Evolutionary conservation across 176 grass and related monocot genomes (phyloP).

Genomic region (Areca catechu): DNA sequence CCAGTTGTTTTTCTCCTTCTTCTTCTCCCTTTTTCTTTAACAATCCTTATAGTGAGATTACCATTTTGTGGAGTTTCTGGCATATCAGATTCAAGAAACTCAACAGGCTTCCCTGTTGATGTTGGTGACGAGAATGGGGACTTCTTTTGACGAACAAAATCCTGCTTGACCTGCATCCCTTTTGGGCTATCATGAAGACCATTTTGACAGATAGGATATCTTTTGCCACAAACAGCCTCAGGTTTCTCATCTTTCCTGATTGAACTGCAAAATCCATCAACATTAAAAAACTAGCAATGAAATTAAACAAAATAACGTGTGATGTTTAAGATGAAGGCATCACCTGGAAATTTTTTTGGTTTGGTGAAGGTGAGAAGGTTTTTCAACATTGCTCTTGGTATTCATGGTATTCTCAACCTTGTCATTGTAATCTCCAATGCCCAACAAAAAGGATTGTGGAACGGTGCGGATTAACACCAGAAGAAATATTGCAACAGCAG

Average conservation of each 20-base stretch:
- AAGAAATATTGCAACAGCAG: constrained; percentile 34
- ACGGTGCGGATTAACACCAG: constrained; percentile 35
- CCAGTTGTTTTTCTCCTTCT: constrained; percentile 38
- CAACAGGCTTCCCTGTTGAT: constrained; percentile 25
- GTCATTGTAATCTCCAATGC: constrained; percentile 37
- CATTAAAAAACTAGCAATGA: constrained; percentile 7
- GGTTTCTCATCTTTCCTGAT: constrained; percentile 46
- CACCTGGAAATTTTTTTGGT: constrained; percentile 70
- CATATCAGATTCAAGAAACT: constrained; percentile 25
- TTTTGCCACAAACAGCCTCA: constrained; percentile 26
- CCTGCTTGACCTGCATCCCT: constrained; percentile 24
- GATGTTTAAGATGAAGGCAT: background rate
- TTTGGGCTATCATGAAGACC: constrained; percentile 32
- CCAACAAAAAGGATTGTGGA: constrained; percentile 27
- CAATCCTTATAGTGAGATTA: constrained; percentile 63
- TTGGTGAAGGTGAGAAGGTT: constrained; percentile 36
- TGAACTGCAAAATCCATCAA: constrained; percentile 44
- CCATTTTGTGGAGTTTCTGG: constrained; percentile 32
- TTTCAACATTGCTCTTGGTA: constrained; percentile 32
- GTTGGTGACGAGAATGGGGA: constrained; percentile 18
- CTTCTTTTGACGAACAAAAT: constrained; percentile 29
- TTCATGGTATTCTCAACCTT: constrained; percentile 32
- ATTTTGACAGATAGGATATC: constrained; percentile 21
- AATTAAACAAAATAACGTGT: constrained; percentile 1
- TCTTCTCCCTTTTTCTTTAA: constrained; percentile 52